Base-by-base conservation (phyloP, 2,329 filamentous ascomycete species). In the Magnaporthiopsis rhizophila region DNA sequence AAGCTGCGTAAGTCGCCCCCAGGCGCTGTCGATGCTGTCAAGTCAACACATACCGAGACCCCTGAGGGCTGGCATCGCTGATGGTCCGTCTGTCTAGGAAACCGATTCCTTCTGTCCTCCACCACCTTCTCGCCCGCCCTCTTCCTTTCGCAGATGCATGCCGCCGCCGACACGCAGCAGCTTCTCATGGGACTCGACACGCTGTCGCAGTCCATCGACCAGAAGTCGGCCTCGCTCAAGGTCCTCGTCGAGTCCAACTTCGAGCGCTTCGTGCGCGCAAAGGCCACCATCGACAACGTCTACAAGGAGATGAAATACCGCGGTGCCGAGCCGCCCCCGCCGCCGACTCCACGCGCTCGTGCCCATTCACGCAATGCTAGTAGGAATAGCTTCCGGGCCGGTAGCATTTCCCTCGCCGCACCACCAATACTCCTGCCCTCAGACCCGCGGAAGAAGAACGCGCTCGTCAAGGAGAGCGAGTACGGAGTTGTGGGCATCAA, bases 231-330 rank as follows among this genome's bases (percentile, higher is more conserved):
- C 0, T 97, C 93, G 4, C 84, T 99, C 66, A 99, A 99, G 74
- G 90, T 96, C 13, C 83, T 99, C 24, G 95, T 99, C 30, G 95
- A 99, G 76, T 94, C 91, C 68, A 99, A 99, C 75, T 99, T 99
- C 73, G 96, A 99, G 77, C 89, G 94, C 69, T 99, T 99, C 79
- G 95, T 99, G 64, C 89, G 92, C 67, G 95, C 95, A 58, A 99
- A 99, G 76, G 91, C 94, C 24, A 98, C 94, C 9, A 98, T 99
- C 71, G 95, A 99, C 78, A 96, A 96, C 77, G 95, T 99, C 63
- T 99, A 99, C 78, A 96, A 89, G 67, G 95, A 99, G 76, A 99
- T 99, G 95, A 97, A 86, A 82, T 93, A 80, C 69, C 81, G 84
- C 60, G 86, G 86, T 13, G 79, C 74, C 28, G 86, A 88, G 60